phyloP scores from a whole-genome alignment of 345 rosid species.

The Citrus inodora region DNA sequence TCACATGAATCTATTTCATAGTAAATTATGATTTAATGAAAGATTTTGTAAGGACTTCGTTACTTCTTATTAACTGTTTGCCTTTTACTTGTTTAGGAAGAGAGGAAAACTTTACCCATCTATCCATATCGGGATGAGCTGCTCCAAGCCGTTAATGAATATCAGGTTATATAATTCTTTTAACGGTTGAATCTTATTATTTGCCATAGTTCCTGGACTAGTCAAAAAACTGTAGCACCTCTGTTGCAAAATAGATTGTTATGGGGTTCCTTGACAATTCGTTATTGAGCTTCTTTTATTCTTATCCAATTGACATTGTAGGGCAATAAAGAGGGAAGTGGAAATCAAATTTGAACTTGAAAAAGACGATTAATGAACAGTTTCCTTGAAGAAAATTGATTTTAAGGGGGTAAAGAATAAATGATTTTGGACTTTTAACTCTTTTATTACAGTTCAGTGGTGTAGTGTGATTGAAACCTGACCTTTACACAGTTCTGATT shows the following conservation, averaged over 20 bases:
- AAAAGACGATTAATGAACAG: not conserved
- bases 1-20: not conserved
- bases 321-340: not conserved
- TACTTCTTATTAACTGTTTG: not conserved
- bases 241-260: not conserved
- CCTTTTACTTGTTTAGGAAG: conserved; percentile 50
- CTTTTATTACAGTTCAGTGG: not conserved
- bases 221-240: not conserved
- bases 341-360: no score
- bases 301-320: no score
- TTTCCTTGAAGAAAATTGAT: not conserved
- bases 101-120: conserved; percentile 78
- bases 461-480: not conserved
- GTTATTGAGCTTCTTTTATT: not conserved
- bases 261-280: not conserved
- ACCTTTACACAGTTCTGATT: not conserved
- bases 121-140: conserved; percentile 78
- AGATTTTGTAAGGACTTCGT: not conserved
- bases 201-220: not conserved
- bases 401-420: not conserved
- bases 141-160: conserved; percentile 66
- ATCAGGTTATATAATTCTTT: conserved; percentile 56
- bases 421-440: not conserved
- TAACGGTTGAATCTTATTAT: not conserved
- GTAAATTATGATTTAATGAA: not conserved